phyloP scores from a whole-genome alignment of 2,329 filamentous ascomycete genomes.

The Gliomastix tumulicola region DNA sequence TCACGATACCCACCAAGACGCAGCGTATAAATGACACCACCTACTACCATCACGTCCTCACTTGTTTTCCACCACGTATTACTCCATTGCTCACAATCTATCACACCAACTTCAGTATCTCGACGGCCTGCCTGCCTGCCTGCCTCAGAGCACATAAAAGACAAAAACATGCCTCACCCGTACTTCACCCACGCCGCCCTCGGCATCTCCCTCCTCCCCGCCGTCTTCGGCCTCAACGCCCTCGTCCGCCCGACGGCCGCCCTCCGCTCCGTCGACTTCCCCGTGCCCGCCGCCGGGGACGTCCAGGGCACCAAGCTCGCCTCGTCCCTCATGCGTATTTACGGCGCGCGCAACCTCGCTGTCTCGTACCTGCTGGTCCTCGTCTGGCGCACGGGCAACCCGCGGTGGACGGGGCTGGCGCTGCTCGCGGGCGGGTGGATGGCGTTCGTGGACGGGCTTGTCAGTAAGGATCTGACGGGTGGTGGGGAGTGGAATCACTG shows the following conservation, averaged over 20 bases:
- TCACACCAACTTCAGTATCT: too few species aligned
- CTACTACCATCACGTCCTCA: too few species aligned
- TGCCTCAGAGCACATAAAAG: too few species aligned
- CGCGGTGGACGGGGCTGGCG: slow-evolving; percentile 4
- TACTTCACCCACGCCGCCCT: slow-evolving; percentile 9
- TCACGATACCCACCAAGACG: too few species aligned
- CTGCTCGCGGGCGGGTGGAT: background rate
- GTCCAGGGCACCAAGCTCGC: background rate
- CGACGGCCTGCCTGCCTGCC: too few species aligned
- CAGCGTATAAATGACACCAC: too few species aligned
- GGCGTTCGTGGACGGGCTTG: background rate
- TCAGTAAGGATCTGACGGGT: background rate
- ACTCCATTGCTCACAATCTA: too few species aligned
- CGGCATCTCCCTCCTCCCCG: slow-evolving; percentile 7
- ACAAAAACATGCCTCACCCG: background rate
- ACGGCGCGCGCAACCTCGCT: slow-evolving; percentile 9
- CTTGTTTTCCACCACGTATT: too few species aligned
- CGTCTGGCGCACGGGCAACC: slow-evolving; percentile 8
- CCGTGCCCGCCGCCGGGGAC: background rate
- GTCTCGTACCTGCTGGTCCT: slow-evolving; percentile 10
- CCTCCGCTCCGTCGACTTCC: background rate
- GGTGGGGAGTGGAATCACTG: background rate
- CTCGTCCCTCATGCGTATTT: slow-evolving; percentile 7
- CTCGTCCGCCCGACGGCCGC: background rate
- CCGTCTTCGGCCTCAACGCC: slow-evolving; percentile 8